Base-by-base conservation (phyloP, 768 basidiomycete species). In the Kondoa malvinella region DNA sequence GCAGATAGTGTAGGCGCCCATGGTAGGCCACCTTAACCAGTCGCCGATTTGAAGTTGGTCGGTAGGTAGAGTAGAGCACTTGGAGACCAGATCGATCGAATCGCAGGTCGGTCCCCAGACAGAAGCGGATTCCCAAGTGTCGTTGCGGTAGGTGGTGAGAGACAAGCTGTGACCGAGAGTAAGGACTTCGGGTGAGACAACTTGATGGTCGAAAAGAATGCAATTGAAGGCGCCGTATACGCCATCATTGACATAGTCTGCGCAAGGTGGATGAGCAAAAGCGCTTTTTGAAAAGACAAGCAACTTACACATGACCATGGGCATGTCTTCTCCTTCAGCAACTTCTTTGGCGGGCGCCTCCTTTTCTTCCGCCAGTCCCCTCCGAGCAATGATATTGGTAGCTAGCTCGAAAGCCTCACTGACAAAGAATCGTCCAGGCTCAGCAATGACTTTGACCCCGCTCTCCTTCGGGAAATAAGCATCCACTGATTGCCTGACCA, bases 61-160 rank as follows among this genome's bases (percentile, higher is more conserved):
- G 89, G 91, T 70, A 88, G 81, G 74, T 77, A 80, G 65, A 81
- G 81, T 68, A 79, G 81, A 72, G 81, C 81, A 74, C 81, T 86
- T 67, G 60, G 78, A 71, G 16, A 99, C 91, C 76, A 88, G 87
- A 79, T 99, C 95, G 74, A 99, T 89, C 34, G 89, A 90, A 76
- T 97, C 95, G 81, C 94, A 97, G 8, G 95, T 99, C 58, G 94
- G 95, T 15, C 95, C 95, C 95, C 95, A 99, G 63, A 97, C 84
- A 77, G 86, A 88, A 79, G 86, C 82, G 3, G 61, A 17, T 8
- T 27, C 16, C 21, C 21, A 31, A 4, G 21, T 12, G 14, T 59
- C 58, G 30, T 27, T 33, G 61, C 26, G 16, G 69, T 14, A 25
- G 12, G 66, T 34, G 56, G 66, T 27, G 2, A 14, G n/a, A 4